Evolutionary conservation across 371 early-diverging fungal species (phyloP), one percentile per base, ranked within the genome.

Genomic region (Mucor circinelloides): DNA sequence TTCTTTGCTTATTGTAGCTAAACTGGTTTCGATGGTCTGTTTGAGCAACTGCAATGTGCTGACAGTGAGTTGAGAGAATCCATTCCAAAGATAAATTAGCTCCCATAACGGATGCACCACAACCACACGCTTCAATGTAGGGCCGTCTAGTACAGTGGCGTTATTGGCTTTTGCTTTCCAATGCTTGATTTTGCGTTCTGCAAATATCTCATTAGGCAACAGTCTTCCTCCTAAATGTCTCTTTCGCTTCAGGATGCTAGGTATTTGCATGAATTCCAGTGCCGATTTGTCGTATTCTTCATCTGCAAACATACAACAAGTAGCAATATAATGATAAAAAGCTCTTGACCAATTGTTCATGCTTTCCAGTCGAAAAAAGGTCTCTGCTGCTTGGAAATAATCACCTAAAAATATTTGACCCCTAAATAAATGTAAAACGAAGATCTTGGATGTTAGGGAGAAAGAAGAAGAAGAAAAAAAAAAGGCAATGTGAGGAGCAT

Each of bases 341-440:
- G 84, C 84, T 21, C 78, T 77, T 3, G 81, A 81, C 84, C 84
- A 83, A 25, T 81, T 81, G 60, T 79, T 83, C 77, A 83, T 83
- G 50, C 78, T 75, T 57, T 81, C 81, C 27, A 83, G 27, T 9
- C 80, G 74, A 67, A 83, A 79, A 56, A 83, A 81, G 0, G 84
- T 83, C 28, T 81, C 81, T 32, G 81, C 70, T 25, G 81, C 81
- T 65, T 83, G 81, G 59, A 81, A 83, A 56, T 81, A 81, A 58
- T 83, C 84, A 12, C 84, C 79, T n/a, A 81, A 64, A 44, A 80
- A 83, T 2, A 83, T 76, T 63, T 83, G 83, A 7, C 78, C 83
- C 83, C 83, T 83, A 36, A 23, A 19, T 8, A 40, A 55, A 30
- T 40, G 46, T 21, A 50, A 56, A 32, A 13, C 15, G 6, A 1